phyloP scores from a whole-genome alignment of 192 early-diverging fungal genomes.

The Coemansia sp. region DNA sequence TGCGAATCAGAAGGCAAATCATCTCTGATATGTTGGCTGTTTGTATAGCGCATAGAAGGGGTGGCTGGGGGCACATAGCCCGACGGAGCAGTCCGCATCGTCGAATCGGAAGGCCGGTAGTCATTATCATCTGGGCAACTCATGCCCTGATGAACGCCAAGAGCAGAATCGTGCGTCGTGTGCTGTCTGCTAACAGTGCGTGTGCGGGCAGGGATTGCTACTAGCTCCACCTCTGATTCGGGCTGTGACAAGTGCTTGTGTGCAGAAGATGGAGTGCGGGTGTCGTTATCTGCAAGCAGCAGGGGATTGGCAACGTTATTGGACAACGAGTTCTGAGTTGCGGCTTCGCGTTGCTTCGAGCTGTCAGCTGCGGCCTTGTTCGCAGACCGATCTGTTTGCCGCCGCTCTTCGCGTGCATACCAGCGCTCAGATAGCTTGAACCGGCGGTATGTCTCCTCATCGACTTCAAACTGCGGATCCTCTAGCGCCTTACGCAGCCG shows the following conservation, averaged over 20 bases:
- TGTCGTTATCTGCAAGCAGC: background rate
- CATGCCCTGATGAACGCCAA: constrained; percentile 2
- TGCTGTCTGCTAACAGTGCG: constrained; percentile 15
- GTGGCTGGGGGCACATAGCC: constrained; percentile 8
- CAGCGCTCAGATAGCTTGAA: constrained; percentile 55
- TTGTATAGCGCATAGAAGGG: background rate
- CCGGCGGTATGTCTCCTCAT: constrained; percentile 46
- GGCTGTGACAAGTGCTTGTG: background rate
- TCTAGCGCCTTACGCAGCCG: constrained; percentile 41
- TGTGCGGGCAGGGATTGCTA: constrained; percentile 8
- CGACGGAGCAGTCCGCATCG: background rate
- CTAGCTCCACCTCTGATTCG: background rate
- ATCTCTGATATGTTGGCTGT: background rate
- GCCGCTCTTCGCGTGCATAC: constrained; percentile 49
- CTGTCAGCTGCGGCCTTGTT: background rate
- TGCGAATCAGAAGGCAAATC: background rate
- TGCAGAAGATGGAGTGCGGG: no score
- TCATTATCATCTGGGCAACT: background rate
- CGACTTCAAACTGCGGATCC: constrained; percentile 41
- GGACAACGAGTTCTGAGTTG: background rate
- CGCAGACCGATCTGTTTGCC: constrained; percentile 36
- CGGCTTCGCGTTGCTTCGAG: background rate
- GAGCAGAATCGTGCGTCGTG: constrained; percentile 3
- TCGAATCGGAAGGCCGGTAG: background rate
- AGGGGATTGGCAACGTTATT: background rate